A percentile compares a stretch with the other conserved stretches of the same genome.
These are phyloP conservation scores for Thielaviopsis populi DNA, from an alignment of 2,329 filamentous ascomycete genomes.

Conservation along the genomic window DNA sequence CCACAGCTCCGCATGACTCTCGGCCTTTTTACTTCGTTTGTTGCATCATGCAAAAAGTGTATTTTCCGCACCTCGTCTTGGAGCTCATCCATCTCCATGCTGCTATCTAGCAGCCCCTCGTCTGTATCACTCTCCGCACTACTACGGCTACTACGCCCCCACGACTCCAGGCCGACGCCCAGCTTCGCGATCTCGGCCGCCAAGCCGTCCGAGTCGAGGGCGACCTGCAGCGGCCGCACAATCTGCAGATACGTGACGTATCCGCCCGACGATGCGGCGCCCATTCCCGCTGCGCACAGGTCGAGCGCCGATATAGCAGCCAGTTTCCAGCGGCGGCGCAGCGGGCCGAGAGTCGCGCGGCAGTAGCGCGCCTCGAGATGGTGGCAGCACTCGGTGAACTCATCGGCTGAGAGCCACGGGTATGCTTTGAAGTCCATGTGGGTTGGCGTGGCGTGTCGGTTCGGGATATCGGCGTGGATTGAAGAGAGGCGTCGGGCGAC, in stretches of 20 bases:
- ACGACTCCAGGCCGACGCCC: slow-evolving; percentile 25
- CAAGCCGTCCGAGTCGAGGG: slow-evolving; percentile 31
- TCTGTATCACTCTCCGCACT: slow-evolving; percentile 17
- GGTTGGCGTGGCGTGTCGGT: neutral
- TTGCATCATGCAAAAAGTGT: neutral
- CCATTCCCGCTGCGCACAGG: slow-evolving; percentile 28
- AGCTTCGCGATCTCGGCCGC: slow-evolving; percentile 32
- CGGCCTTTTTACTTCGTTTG: neutral
- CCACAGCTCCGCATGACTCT: neutral
- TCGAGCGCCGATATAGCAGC: slow-evolving; percentile 37
- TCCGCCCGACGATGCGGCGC: slow-evolving; percentile 20
- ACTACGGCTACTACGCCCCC: slow-evolving; percentile 3
- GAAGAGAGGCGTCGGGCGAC: too few relatives aligned
- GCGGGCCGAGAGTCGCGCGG: slow-evolving; percentile 39
- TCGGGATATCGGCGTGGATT: neutral
- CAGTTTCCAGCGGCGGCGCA: slow-evolving; percentile 41
- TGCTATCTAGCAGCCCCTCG: slow-evolving; percentile 25
- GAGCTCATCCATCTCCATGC: slow-evolving; percentile 37
- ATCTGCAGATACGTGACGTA: slow-evolving; percentile 42
- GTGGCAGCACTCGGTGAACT: slow-evolving; percentile 52
- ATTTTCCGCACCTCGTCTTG: slow-evolving; percentile 33
- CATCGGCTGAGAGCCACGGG: slow-evolving; percentile 44
- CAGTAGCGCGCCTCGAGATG: slow-evolving; percentile 44
- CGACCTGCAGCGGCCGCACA: slow-evolving; percentile 35
- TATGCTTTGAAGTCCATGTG: slow-evolving; percentile 36